Conservation (phyloP, 2,329 filamentous ascomycete genomes). For the Ceratocystis variospora region DNA sequence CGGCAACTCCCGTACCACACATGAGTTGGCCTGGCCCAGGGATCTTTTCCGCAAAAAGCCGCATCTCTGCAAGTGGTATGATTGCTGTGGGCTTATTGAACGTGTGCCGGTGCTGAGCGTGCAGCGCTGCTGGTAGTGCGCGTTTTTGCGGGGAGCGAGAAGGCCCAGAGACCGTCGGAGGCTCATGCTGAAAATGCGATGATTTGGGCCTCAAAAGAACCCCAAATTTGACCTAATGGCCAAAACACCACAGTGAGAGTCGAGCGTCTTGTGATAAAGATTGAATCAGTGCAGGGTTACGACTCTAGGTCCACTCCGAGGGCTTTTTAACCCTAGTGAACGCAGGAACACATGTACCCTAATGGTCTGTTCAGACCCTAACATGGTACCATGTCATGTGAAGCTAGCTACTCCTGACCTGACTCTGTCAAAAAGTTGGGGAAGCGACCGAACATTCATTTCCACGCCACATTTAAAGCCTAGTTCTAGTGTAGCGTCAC, state of each 20-base stretch:
- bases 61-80: not conserved
- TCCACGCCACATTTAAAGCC: not conserved
- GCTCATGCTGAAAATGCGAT: not conserved
- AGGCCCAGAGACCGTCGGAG: not conserved
- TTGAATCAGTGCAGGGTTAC: not conserved
- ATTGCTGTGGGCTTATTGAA: not conserved
- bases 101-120: not conserved
- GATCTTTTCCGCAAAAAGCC: too few relatives aligned
- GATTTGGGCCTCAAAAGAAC: not conserved
- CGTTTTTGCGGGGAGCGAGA: not conserved
- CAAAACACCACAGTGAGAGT: not conserved
- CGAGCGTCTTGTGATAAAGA: not conserved
- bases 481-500: not conserved
- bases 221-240: not conserved
- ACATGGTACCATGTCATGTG: not conserved
- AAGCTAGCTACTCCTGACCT: not conserved
- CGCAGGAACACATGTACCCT: not conserved
- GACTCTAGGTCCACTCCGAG: not conserved
- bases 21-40: not conserved
- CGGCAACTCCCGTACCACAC: not conserved
- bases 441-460: not conserved
- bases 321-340: not conserved
- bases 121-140: not conserved
- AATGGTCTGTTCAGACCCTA: not conserved
- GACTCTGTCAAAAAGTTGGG: not conserved